Evolutionary conservation across 2,329 filamentous ascomycete genomes (phyloP).

Genomic region (Daldinia eschscholtzii): DNA sequence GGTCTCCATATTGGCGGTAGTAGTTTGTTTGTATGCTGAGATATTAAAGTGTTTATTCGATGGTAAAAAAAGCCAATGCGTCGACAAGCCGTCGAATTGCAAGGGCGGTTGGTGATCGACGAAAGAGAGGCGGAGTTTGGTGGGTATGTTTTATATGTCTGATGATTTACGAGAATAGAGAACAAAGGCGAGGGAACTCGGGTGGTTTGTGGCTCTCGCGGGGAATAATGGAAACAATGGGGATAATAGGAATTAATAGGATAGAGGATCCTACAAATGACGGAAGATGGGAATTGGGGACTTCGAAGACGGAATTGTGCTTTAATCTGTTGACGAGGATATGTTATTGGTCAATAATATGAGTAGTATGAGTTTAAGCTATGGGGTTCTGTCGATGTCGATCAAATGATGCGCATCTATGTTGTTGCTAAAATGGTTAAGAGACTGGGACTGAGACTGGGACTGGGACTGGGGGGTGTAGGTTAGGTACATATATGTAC

Average conservation of each 20-base stretch:
- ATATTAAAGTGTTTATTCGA: background rate
- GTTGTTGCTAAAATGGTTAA: slow-evolving; percentile 27
- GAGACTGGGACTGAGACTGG: background rate
- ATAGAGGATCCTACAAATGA: slow-evolving; percentile 14
- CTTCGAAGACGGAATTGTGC: slow-evolving; percentile 20
- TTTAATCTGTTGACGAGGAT: slow-evolving; percentile 22
- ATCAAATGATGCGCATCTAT: slow-evolving; percentile 40
- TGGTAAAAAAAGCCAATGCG: background rate
- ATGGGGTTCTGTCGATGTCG: slow-evolving; percentile 26
- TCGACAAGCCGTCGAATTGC: background rate
- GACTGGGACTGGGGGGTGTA: background rate
- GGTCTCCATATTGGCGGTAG: slow-evolving; percentile 44
- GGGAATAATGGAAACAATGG: slow-evolving; percentile 3
- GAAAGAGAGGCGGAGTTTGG: background rate
- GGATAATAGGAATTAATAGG: background rate
- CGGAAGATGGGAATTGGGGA: slow-evolving; percentile 20
- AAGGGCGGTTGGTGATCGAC: background rate
- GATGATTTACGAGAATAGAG: background rate
- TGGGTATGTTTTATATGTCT: background rate
- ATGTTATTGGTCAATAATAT: slow-evolving; percentile 23
- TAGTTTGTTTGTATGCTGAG: slow-evolving; percentile 1
- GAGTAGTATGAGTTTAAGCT: slow-evolving; percentile 1
- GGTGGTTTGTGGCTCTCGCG: slow-evolving; percentile 9
- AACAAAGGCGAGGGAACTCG: background rate
- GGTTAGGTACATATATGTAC: background rate